Evolutionary conservation across 306 rosid species (phyloP).

Genomic region (Cotoneaster glaucophyllus): DNA sequence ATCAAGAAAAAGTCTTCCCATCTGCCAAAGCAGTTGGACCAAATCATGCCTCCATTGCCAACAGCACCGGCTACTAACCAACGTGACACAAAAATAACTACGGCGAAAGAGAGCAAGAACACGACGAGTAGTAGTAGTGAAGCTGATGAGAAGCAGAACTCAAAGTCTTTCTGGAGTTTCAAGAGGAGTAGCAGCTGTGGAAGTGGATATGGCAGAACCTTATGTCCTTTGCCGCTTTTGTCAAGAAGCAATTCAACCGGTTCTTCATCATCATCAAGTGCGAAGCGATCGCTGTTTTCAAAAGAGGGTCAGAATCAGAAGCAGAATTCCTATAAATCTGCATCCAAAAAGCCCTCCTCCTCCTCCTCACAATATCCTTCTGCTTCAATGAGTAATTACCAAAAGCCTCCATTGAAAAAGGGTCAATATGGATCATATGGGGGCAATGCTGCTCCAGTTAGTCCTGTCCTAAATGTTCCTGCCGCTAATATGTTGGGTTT

Average conservation of each 20-base stretch:
- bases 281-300: slow-evolving; percentile 31
- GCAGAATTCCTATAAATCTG: slow-evolving; percentile 37
- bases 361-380: slow-evolving; percentile 21
- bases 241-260: slow-evolving; percentile 85
- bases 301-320: slow-evolving; percentile 38
- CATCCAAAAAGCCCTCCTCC: slow-evolving; percentile 12
- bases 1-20: slow-evolving; percentile 48
- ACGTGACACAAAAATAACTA: background rate
- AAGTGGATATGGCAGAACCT: slow-evolving; percentile 63
- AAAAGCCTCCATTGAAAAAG: slow-evolving; percentile 71
- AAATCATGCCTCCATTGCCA: slow-evolving; percentile 23
- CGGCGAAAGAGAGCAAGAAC: slow-evolving; percentile 27
- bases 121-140: slow-evolving; percentile 17
- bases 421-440: slow-evolving; percentile 39
- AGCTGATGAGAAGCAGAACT: slow-evolving; percentile 42
- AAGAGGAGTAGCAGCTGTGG: slow-evolving; percentile 91
- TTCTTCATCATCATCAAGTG: slow-evolving; percentile 40
- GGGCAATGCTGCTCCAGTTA: slow-evolving; percentile 35
- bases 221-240: slow-evolving; percentile 80
- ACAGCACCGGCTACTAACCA: background rate
- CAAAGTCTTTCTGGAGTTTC: slow-evolving; percentile 75
- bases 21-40: slow-evolving; percentile 17
- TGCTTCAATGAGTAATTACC: slow-evolving; percentile 20
- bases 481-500: slow-evolving; percentile 59
- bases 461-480: slow-evolving; percentile 68